Conservation (phyloP, 345 rosid species). For the Euphorbia tirucalli region DNA sequence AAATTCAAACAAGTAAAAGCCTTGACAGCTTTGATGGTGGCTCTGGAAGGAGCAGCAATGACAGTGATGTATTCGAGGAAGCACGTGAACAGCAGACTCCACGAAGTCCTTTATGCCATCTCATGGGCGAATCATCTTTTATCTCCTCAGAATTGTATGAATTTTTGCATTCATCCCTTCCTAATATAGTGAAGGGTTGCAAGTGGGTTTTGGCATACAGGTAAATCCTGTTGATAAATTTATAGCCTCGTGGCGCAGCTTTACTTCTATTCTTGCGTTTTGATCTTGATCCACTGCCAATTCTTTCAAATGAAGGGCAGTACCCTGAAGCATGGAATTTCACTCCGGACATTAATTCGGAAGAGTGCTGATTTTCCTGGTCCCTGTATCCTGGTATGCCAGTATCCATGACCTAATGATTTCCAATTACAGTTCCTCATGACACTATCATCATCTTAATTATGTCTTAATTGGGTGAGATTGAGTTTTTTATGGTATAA, state of each 20-base stretch:
- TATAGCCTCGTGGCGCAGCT: not conserved
- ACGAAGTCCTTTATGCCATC: conserved; percentile 36
- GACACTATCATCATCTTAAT: not conserved
- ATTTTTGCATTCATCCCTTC: conserved; percentile 72
- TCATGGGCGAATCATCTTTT: conserved; percentile 59
- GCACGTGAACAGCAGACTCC: conserved; percentile 38
- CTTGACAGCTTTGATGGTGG: conserved; percentile 14
- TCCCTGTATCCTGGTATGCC: conserved; percentile 75
- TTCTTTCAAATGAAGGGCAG: conserved; percentile 89
- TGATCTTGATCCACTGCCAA: conserved; percentile 34
- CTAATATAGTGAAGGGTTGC: conserved; percentile 83
- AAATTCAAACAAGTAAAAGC: not conserved
- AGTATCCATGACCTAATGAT: not conserved
- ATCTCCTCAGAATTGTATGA: conserved; percentile 62
- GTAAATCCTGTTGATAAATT: conserved; percentile 38
- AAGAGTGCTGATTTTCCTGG: conserved; percentile 76
- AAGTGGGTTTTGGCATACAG: conserved; percentile 84
- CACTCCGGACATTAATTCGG: conserved; percentile 86
- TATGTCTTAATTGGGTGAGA: not conserved
- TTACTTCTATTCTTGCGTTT: conserved; percentile 10
- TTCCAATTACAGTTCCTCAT: conserved; percentile 1
- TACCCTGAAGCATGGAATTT: conserved; percentile 90
- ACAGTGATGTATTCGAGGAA: conserved; percentile 46
- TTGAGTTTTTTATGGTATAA: conserved; percentile 15
- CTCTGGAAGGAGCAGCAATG: conserved; percentile 38